Evolutionary conservation across 1,284 basidiomycete species (phyloP), one percentile per base, ranked within the genome.

Genomic region (Porodaedalea pini): DNA sequence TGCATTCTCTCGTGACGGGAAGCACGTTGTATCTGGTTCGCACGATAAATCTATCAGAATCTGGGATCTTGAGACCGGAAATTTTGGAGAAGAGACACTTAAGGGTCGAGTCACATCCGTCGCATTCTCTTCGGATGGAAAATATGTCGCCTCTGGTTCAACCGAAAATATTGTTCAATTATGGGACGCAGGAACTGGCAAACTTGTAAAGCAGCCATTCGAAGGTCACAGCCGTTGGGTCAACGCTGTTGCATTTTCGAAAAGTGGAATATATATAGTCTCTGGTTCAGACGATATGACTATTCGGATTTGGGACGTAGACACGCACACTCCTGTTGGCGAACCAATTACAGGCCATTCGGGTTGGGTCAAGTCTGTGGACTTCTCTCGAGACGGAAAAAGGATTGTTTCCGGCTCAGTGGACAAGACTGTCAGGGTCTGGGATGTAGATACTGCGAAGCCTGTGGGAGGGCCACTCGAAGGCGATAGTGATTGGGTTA

Each of bases 261-360:
- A 94, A 63, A 93, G 98, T 67, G 95, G 96, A 1, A 74, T 83
- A 23, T 77, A 84, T 23, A 81, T 98, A 31, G 93, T 89, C 0
- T 92, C 92, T 4, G 96, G 95, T 2, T 91, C 90, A 40, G 75
- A 97, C 65, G 94, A 97, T 66, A 94, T 92, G n/a, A 94, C 90
- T 0, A 92, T 98, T 6, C 78, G 93, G 7, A 82, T 97, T 1
- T 96, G 94, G 94, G 84, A 88, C 63, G 57, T 29, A 11, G 29
- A 44, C 17, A 54, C 44, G 7, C 43, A 32, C 4, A 29, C 3
- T 32, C 10, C 31, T 19, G 27, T 34, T 6, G 31, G 41, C 8
- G 31, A 44, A 13, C 15, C 41, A 29, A 36, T 59, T 8, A 11
- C 31, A 25, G 57, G 57, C 4, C 57, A 59, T 27, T 40, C 44